Conservation (phyloP, 176 grass and related monocot genomes). For the Avena eriantha region DNA sequence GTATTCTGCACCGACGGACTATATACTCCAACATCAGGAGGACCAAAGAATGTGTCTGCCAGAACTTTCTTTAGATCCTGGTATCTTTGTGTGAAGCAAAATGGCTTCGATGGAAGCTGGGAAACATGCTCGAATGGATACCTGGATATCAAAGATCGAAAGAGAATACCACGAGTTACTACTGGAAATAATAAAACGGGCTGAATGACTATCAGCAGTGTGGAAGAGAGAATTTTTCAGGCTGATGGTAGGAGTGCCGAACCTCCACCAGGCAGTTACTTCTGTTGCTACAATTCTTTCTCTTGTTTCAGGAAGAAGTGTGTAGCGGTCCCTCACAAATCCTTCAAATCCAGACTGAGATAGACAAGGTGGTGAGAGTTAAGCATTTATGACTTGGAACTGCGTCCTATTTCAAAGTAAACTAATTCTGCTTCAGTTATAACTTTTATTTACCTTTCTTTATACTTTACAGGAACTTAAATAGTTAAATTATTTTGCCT, state of each 20-base stretch:
- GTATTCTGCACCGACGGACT: conserved; percentile 97
- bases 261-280: conserved; percentile 97
- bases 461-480: not conserved
- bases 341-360: conserved; percentile 94
- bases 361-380: not conserved
- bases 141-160: conserved; percentile 46
- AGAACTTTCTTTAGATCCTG: conserved; percentile 87
- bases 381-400: conserved; percentile 12
- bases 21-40: conserved; percentile 79
- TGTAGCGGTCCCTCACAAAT: conserved; percentile 86
- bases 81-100: conserved; percentile 84
- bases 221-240: not conserved
- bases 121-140: conserved; percentile 70
- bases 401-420: conserved; percentile 20
- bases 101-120: conserved; percentile 73
- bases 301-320: conserved; percentile 88
- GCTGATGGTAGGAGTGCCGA: conserved; percentile 10
- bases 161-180: not conserved
- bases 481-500: conserved; percentile 11
- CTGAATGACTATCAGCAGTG: not conserved
- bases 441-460: not conserved
- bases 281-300: conserved; percentile 95
- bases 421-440: conserved; percentile 9
- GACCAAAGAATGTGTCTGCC: conserved; percentile 80
- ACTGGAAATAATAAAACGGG: not conserved